Base-by-base conservation (phyloP, 805 yeast species). In the Wickerhamomyces pijperi region DNA sequence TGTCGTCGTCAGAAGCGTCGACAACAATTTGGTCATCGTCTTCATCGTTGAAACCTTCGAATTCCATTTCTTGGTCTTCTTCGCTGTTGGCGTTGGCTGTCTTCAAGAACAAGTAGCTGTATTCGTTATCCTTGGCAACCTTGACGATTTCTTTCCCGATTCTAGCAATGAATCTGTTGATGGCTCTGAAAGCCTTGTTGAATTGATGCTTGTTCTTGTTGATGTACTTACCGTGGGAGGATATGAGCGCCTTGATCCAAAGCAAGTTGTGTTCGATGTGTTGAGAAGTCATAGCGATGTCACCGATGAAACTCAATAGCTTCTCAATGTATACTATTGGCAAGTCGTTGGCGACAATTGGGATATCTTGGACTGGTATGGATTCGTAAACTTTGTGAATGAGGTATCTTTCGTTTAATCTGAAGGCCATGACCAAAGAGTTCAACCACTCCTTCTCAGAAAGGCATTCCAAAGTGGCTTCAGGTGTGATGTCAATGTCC, bases 401-500 rank as follows among this genome's bases (percentile, higher is more conserved):
- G 39, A 92, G 63, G 49, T 78, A 74, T 11, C 60, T 63, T 55
- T 92, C 98, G 55, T 92, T 92, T 43, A 92, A 69, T 58, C 98
- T 71, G 70, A 92, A 87, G 0, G 97, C 76, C 97, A 92, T 87
- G 13, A 88, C 83, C 42, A 90, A 60, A 0, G 97, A 90, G 32
- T 74, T 74, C 49, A 88, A 63, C 56, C 76, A 85, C 32, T 68
- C 63, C 40, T 63, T 65, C 37, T 76, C 80, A 7, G 62, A 47
- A 33, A 88, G 62, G 6, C 76, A 71, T 39, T 75, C 80, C 28
- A 75, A 42, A 0, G 87, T 80, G 5, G 82, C 64, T 35, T 76
- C 82, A 1, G 95, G 94, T 0, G 98, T 92, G 21, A 90, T 76
- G 50, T 92, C 97, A 36, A 87, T 67, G 55, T 90, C 97, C 54